Evolutionary conservation across 495 filamentous ascomycete genomes (phyloP).

Genomic region (Platismatia glauca): DNA sequence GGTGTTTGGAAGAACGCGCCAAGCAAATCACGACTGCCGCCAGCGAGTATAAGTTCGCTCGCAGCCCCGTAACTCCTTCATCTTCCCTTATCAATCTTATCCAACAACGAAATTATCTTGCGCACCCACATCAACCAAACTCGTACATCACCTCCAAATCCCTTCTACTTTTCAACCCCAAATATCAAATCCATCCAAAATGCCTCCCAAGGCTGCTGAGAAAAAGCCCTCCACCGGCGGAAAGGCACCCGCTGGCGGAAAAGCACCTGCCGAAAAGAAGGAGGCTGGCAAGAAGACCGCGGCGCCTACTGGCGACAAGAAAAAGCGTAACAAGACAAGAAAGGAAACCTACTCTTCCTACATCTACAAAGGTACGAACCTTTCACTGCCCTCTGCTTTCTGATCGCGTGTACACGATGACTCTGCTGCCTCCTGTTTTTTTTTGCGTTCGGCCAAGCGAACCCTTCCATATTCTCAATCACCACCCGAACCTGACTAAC

Average conservation of each 20-base stretch:
- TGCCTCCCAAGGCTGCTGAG: slow-evolving; percentile 89
- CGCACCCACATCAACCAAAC: slow-evolving; percentile 25
- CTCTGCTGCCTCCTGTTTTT: background rate
- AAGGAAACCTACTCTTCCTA: slow-evolving; percentile 99
- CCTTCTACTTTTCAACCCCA: slow-evolving; percentile 28
- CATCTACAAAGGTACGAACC: slow-evolving; percentile 94
- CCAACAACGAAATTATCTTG: slow-evolving; percentile 28
- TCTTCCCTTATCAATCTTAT: slow-evolving; percentile 38
- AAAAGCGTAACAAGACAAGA: slow-evolving; percentile 99
- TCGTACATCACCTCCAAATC: slow-evolving; percentile 29
- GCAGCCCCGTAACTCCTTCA: slow-evolving; percentile 29
- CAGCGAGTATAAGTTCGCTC: slow-evolving; percentile 41
- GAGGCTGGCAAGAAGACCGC: slow-evolving; percentile 98
- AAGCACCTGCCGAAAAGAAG: slow-evolving; percentile 94
- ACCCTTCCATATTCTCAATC: background rate
- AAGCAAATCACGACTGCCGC: slow-evolving; percentile 26
- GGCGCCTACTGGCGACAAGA: slow-evolving; percentile 91
- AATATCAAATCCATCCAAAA: slow-evolving; percentile 43
- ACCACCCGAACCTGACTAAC: slow-evolving; percentile 28
- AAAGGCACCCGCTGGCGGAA: slow-evolving; percentile 87
- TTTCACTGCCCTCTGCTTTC: background rate
- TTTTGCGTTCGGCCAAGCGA: no score
- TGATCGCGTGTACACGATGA: background rate
- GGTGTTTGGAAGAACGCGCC: slow-evolving; percentile 18
- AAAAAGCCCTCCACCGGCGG: slow-evolving; percentile 96